Percentiles rank a stretch among this genome's conserved stretches.
phyloP scores from a whole-genome alignment of 2,329 filamentous ascomycete genomes.

The Phyllosticta paracitricarpa region DNA sequence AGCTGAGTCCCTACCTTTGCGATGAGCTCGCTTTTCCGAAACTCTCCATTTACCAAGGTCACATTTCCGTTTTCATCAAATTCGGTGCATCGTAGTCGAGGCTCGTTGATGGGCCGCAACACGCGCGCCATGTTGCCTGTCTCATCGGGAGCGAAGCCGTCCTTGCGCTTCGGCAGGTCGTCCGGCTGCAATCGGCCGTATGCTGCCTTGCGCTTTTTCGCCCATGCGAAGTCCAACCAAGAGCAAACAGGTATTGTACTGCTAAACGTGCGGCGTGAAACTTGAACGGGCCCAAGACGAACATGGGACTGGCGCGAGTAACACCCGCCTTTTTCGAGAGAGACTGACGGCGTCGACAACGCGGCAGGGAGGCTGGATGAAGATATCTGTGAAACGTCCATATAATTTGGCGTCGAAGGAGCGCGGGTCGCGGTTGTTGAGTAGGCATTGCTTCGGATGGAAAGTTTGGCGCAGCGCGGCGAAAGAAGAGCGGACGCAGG shows the following conservation, averaged over 20 bases:
- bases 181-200: conserved; percentile 30
- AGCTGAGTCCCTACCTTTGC: conserved; percentile 55
- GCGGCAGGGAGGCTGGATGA: not conserved
- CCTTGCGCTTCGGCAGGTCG: conserved; percentile 3
- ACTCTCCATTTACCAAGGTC: conserved; percentile 86
- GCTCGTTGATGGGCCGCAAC: conserved; percentile 72
- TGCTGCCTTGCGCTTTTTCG: conserved; percentile 23
- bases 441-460: not conserved
- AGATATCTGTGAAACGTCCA: not conserved
- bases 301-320: not conserved
- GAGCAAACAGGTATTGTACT: conserved; percentile 10
- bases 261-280: conserved; percentile 14
- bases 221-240: conserved; percentile 19
- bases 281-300: not conserved
- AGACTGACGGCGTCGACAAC: not conserved
- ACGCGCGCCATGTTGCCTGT: conserved; percentile 55
- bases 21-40: conserved; percentile 95
- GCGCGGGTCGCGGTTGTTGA: not conserved
- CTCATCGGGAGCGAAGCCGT: conserved; percentile 36
- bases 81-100: conserved; percentile 84
- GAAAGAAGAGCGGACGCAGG: not conserved
- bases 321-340: not conserved
- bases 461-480: not conserved
- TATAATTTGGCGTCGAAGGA: not conserved
- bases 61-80: conserved; percentile 88